Evolutionary conservation across 2,329 filamentous ascomycete species (phyloP).

Genomic region (Huntiella omanensis): DNA sequence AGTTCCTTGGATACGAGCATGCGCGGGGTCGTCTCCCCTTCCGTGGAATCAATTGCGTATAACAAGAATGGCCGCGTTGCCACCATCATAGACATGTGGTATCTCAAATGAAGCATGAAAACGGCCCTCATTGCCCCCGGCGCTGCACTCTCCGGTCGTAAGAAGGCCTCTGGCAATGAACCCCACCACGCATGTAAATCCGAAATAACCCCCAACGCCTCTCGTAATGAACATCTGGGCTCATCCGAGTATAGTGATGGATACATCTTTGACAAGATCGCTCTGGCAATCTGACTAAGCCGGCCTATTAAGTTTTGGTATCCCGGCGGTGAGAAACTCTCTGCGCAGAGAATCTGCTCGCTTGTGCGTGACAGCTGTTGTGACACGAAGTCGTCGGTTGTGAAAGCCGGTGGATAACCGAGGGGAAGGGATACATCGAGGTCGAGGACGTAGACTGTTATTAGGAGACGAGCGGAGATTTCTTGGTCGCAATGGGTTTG

Average conservation of each 20-base stretch:
- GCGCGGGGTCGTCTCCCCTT: conserved; percentile 10
- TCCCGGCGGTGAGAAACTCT: conserved; percentile 15
- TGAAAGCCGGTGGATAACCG: conserved; percentile 15
- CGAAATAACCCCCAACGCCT: conserved; percentile 12
- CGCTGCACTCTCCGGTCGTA: conserved; percentile 7
- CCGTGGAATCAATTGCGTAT: conserved; percentile 10
- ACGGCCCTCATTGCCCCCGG: conserved; percentile 15
- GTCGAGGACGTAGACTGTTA: conserved; percentile 15
- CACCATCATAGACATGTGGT: conserved; percentile 10
- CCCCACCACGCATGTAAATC: conserved; percentile 13
- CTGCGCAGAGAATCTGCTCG: conserved; percentile 15
- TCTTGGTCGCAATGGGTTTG: conserved; percentile 14
- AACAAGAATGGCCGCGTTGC: conserved; percentile 14
- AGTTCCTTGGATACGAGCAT: conserved; percentile 14
- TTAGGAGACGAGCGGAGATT: conserved; percentile 14
- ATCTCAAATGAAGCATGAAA: conserved; percentile 13
- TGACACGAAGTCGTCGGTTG: conserved; percentile 11
- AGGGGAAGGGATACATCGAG: conserved; percentile 15
- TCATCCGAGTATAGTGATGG: neutral
- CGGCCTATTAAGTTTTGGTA: conserved; percentile 14
- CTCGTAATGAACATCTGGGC: conserved; percentile 11
- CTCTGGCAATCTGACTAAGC: conserved; percentile 14
- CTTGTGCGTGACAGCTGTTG: conserved; percentile 4
- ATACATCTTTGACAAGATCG: conserved; percentile 9
- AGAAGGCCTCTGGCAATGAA: conserved; percentile 14